These are phyloP conservation scores for Isoetes taiwanensis DNA, from an alignment of 75 land plant genomes.

Conservation along the genomic window DNA sequence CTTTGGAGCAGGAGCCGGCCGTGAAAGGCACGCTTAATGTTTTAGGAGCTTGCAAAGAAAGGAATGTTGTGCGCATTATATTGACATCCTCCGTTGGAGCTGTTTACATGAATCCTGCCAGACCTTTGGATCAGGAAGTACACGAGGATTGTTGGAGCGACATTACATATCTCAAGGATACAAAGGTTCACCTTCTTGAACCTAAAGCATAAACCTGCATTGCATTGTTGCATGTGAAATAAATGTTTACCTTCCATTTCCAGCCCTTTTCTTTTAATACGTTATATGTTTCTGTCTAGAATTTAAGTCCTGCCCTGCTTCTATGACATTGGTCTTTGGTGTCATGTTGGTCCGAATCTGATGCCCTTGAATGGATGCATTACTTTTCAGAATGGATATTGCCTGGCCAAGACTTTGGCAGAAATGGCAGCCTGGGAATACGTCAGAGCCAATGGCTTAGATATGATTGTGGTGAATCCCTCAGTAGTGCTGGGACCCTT, in stretches of 20 bases:
- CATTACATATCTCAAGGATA: slow-evolving; percentile 63
- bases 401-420: slow-evolving; percentile 53
- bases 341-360: background rate
- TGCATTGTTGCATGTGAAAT: too few species aligned
- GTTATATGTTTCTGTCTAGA: background rate
- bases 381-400: slow-evolving; percentile 48
- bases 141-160: slow-evolving; percentile 85
- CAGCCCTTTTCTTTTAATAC: background rate
- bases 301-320: background rate
- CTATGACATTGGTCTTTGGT: background rate
- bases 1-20: slow-evolving; percentile 79
- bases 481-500: slow-evolving; percentile 61
- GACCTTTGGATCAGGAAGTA: slow-evolving; percentile 36
- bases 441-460: slow-evolving; percentile 37
- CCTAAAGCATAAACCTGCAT: too few species aligned
- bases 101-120: slow-evolving; percentile 62
- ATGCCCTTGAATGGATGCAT: background rate
- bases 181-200: slow-evolving; percentile 35
- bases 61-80: slow-evolving; percentile 57
- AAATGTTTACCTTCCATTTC: too few species aligned
- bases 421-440: slow-evolving; percentile 69
- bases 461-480: slow-evolving; percentile 71
- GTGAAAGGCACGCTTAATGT: slow-evolving; percentile 67
- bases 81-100: slow-evolving; percentile 83
- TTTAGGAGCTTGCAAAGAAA: slow-evolving; percentile 47